Conservation (phyloP, 1,139 yeast species). For the Candida sanyaensis region DNA sequence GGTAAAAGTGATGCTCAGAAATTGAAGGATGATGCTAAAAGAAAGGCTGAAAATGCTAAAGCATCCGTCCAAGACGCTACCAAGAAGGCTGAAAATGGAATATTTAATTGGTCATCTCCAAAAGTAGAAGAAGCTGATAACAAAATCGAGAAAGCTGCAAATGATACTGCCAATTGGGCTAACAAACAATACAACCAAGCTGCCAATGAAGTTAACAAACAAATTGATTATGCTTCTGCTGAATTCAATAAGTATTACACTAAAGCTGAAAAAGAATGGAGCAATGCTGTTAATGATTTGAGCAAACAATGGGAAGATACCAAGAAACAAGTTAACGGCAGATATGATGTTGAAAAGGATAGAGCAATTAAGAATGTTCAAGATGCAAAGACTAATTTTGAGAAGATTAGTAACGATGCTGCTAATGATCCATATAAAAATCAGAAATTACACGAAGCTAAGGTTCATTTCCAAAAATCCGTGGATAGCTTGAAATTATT, state of each 20-base stretch:
- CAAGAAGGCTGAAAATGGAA: slow-evolving; percentile 17
- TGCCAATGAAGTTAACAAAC: slow-evolving; percentile 10
- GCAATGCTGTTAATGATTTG: slow-evolving; percentile 10
- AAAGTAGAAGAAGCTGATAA: slow-evolving; percentile 20
- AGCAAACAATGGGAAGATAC: slow-evolving; percentile 16
- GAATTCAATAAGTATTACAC: slow-evolving; percentile 10
- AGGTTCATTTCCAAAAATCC: slow-evolving; percentile 33
- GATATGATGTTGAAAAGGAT: slow-evolving; percentile 23
- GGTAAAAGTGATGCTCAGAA: slow-evolving; percentile 20
- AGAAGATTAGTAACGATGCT: slow-evolving; percentile 28
- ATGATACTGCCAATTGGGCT: slow-evolving; percentile 9
- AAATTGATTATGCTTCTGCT: slow-evolving; percentile 10
- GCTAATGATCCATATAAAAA: slow-evolving; percentile 25
- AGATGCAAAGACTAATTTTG: slow-evolving; percentile 34
- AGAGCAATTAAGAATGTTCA: slow-evolving; percentile 35
- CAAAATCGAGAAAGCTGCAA: slow-evolving; percentile 4
- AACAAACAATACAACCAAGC: slow-evolving; percentile 10
- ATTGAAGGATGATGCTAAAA: slow-evolving; percentile 11
- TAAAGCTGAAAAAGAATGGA: slow-evolving; percentile 8
- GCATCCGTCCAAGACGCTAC: slow-evolving; percentile 19
- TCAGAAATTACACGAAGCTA: slow-evolving; percentile 35
- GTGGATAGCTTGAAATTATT: slow-evolving; percentile 34
- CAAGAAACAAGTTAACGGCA: slow-evolving; percentile 14
- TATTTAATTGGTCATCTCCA: slow-evolving; percentile 26
- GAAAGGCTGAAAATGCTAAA: slow-evolving; percentile 16